These are phyloP conservation scores for Umbilicaria muhlenbergii DNA, from an alignment of 495 filamentous ascomycete genomes.

Conservation along the genomic window DNA sequence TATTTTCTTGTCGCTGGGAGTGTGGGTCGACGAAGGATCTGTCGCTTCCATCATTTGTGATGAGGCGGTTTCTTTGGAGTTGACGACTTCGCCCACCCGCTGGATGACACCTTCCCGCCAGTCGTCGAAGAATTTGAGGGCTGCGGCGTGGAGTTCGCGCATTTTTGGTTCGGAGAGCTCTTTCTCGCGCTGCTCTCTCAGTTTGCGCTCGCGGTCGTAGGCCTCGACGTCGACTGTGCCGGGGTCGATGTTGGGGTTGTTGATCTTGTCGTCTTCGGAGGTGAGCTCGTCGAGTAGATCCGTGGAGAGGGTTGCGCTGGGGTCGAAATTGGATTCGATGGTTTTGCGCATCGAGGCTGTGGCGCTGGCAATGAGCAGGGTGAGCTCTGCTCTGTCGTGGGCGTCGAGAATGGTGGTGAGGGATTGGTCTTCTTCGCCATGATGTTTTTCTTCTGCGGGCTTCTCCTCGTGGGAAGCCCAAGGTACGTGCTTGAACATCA, in stretches of 20 bases:
- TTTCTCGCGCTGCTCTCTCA: constrained; percentile 13
- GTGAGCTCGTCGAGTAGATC: constrained; percentile 5
- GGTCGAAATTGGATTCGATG: constrained; percentile 26
- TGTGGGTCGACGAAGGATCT: not conserved
- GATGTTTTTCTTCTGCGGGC: constrained; percentile 7
- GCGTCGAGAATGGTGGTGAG: constrained; percentile 34
- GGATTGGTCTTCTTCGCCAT: constrained; percentile 22
- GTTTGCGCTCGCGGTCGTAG: constrained; percentile 14
- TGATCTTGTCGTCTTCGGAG: constrained; percentile 13
- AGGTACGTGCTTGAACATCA: constrained; percentile 5
- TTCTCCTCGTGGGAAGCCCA: constrained; percentile 7
- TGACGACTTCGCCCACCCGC: constrained; percentile 49
- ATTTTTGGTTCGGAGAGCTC: constrained; percentile 15
- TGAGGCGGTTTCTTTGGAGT: constrained; percentile 31
- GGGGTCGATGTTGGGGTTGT: constrained; percentile 12
- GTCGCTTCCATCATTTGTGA: constrained; percentile 4
- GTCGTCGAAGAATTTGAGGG: constrained; percentile 42
- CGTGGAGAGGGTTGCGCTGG: constrained; percentile 6
- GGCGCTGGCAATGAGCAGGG: constrained; percentile 25
- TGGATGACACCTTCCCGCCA: constrained; percentile 47
- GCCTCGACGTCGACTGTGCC: constrained; percentile 12
- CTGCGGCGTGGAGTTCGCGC: constrained; percentile 22
- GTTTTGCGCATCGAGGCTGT: constrained; percentile 28
- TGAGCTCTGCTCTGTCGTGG: constrained; percentile 32
- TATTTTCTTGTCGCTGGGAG: constrained; percentile 1